Evolutionary conservation across 208 protist genomes (phyloP), one percentile per base, ranked within the genome.

Genomic region (Trypanosoma conorhini): DNA sequence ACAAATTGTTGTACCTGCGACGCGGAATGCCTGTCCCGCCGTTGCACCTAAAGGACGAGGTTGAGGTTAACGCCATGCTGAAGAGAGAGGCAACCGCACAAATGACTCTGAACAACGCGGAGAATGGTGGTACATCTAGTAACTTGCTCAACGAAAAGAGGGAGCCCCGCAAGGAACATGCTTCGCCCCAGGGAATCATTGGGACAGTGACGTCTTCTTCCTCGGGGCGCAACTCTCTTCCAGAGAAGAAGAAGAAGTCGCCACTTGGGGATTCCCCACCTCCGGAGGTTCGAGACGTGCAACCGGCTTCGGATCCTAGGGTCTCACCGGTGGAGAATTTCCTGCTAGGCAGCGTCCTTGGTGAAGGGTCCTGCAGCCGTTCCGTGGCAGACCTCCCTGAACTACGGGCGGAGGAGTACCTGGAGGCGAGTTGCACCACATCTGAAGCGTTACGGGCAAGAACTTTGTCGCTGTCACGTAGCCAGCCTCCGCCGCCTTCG

Each of bases 1-100:
- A 77, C 40, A 77, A 70, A 60, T 57, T 72, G 28, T 28, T 77
- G 19, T 67, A 68, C 42, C 38, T 77, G 38, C 28, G 63, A 21
- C 54, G 56, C 12, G 55, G 63, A 8, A 44, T 62, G 15, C 28
- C 46, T 19, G 61, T 63, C 4, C 61, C 70, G 19, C 62, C 42
- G 8, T 26, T 74, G 8, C 38, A 38, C 13, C 26, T 44, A 4
- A 63, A 52, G 30, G 40, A 60, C 22, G 19, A 52, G n/a, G 42
- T 26, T 13, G 28, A 33, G 38, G 62, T 15, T n/a, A 57, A 54
- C 26, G 33, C 42, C n/a, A 68, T 51, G 21, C 24, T 68, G 22
- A 19, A 22, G 10, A 57, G 3, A 40, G 28, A 56, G 4, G 22
- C 12, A 35, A 42, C 40, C n/a, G 5, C 17, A 33, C 22, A 28